phyloP scores from a whole-genome alignment of 106 monocot species.

The Phalaenopsis equestris region DNA sequence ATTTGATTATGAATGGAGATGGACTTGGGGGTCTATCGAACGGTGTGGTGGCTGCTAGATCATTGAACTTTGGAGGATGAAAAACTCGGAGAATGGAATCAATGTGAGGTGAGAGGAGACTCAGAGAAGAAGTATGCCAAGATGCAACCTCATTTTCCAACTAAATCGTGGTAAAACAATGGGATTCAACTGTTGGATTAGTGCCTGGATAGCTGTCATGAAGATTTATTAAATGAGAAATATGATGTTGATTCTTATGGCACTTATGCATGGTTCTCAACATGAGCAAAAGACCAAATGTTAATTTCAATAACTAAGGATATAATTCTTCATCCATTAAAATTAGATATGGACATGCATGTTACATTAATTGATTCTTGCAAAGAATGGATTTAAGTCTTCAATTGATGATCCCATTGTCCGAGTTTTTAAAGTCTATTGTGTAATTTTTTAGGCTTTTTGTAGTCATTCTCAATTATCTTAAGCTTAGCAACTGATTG shows the following conservation, averaged over 20 bases:
- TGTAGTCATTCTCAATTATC: slow-evolving; percentile 36
- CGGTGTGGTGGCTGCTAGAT: too few relatives aligned
- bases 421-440: slow-evolving; percentile 34
- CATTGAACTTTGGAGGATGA: too few relatives aligned
- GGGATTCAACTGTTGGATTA: slow-evolving; percentile 72
- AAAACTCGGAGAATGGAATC: too few relatives aligned
- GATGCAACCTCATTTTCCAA: slow-evolving; percentile 62
- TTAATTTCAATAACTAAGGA: slow-evolving; percentile 66
- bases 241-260: slow-evolving; percentile 78
- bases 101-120: slow-evolving; percentile 18
- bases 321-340: slow-evolving; percentile 76
- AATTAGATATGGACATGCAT: slow-evolving; percentile 64
- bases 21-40: too few relatives aligned
- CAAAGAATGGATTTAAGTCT: slow-evolving; percentile 45
- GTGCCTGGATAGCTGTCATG: slow-evolving; percentile 32
- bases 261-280: slow-evolving; percentile 91
- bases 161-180: slow-evolving; percentile 52
- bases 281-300: slow-evolving; percentile 58
- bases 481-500: slow-evolving; percentile 52
- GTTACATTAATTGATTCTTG: slow-evolving; percentile 61
- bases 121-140: slow-evolving; percentile 63
- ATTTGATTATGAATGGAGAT: too few relatives aligned
- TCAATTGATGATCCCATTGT: slow-evolving; percentile 3
- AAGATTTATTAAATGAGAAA: slow-evolving; percentile 64
- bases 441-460: slow-evolving; percentile 32